Percentiles rank a stretch among this genome's conserved stretches.
These are phyloP conservation scores for Neurospora sp. DNA, from an alignment of 495 filamentous ascomycete species.

Conservation along the genomic window DNA sequence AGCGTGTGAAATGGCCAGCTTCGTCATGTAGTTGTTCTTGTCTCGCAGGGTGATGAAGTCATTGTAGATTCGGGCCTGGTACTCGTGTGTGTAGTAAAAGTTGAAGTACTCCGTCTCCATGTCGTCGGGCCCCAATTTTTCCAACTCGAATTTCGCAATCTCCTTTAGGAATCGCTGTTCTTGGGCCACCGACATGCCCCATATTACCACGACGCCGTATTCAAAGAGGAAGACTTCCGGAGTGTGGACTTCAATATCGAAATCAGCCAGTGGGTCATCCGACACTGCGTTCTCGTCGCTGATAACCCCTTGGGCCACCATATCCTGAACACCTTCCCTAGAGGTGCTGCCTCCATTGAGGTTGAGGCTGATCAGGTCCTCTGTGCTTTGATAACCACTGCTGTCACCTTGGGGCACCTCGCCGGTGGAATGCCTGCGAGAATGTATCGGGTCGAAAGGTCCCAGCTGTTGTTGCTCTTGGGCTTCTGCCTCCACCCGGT, in stretches of 20 bases:
- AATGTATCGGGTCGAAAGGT: slow-evolving; percentile 43
- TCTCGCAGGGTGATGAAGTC: slow-evolving; percentile 93
- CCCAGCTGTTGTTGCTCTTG: slow-evolving; percentile 21
- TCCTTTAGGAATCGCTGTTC: slow-evolving; percentile 87
- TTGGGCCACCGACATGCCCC: slow-evolving; percentile 84
- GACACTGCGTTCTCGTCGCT: slow-evolving; percentile 18
- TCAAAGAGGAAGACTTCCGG: slow-evolving; percentile 94
- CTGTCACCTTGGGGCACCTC: slow-evolving; percentile 7
- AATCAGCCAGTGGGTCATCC: slow-evolving; percentile 35
- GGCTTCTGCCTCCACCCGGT: slow-evolving; percentile 11
- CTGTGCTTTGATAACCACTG: slow-evolving; percentile 5
- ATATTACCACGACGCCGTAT: slow-evolving; percentile 99
- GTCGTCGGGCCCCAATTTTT: slow-evolving; percentile 79
- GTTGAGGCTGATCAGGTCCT: slow-evolving; percentile 21
- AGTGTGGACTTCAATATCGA: slow-evolving; percentile 72
- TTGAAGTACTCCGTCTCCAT: slow-evolving; percentile 96
- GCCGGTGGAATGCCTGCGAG: slow-evolving; percentile 41
- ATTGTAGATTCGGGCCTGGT: slow-evolving; percentile 97
- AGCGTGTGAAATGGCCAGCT: slow-evolving; percentile 92
- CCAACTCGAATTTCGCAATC: slow-evolving; percentile 87
- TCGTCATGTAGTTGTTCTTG: slow-evolving; percentile 94
- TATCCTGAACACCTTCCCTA: slow-evolving; percentile 10
- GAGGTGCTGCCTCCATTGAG: slow-evolving; percentile 11
- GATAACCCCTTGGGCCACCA: slow-evolving; percentile 15
- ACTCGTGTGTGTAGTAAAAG: slow-evolving; percentile 95